These are phyloP conservation scores for Diospyros lotus DNA, from an alignment of 148 eudicot genomes.

Conservation along the genomic window DNA sequence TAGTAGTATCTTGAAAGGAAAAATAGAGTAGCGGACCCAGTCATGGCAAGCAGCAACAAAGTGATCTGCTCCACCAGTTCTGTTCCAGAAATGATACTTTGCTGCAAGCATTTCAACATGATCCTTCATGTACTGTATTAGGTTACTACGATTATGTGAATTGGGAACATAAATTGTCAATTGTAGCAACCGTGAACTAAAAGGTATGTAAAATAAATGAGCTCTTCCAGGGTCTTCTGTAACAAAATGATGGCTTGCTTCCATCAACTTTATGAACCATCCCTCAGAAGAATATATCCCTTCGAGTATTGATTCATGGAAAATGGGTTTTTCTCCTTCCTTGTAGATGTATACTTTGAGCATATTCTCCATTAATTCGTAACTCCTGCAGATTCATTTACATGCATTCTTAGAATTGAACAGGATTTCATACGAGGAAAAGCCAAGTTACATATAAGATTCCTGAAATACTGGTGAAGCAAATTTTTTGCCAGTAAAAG, in stretches of 20 bases:
- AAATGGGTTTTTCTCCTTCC: conserved; percentile 60
- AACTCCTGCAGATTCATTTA: conserved; percentile 43
- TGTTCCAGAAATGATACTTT: conserved; percentile 65
- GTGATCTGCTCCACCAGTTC: conserved; percentile 68
- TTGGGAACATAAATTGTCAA: conserved; percentile 45
- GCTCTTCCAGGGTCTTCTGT: conserved; percentile 47
- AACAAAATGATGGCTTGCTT: conserved; percentile 45
- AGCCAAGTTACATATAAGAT: not conserved
- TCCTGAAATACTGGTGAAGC: not conserved
- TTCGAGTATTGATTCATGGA: conserved; percentile 56
- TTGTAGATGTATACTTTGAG: conserved; percentile 64
- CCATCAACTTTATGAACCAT: conserved; percentile 74
- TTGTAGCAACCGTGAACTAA: conserved; percentile 60
- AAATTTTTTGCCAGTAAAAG: not conserved
- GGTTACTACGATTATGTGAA: conserved; percentile 49
- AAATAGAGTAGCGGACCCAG: conserved; percentile 41
- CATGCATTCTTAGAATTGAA: not conserved
- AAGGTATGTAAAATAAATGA: conserved; percentile 70
- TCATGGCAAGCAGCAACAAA: conserved; percentile 78
- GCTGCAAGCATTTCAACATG: conserved; percentile 38
- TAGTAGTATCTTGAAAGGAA: not conserved
- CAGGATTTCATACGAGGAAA: not conserved
- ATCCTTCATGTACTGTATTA: conserved; percentile 36
- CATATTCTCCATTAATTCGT: conserved; percentile 56
- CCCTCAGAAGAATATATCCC: conserved; percentile 79